Conservation (phyloP, 1,284 basidiomycete species). For the Cystobasidium slooffiae region DNA sequence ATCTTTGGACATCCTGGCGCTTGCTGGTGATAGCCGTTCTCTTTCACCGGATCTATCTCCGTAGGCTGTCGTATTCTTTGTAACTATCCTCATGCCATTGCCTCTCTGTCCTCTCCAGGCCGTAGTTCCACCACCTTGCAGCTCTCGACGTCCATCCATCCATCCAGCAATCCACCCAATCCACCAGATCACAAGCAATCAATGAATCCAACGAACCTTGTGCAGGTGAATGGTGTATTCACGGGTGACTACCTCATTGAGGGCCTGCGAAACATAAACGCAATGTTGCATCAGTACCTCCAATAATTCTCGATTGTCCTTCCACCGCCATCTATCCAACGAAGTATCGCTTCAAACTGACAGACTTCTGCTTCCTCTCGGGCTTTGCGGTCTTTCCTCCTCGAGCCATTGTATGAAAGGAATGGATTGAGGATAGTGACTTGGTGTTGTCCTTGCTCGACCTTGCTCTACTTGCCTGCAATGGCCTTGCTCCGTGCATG, state of each 20-base stretch:
- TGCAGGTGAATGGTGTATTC: conserved; percentile 96
- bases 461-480: neutral
- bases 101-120: neutral
- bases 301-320: neutral
- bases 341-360: conserved; percentile 6
- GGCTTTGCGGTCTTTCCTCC: conserved; percentile 49
- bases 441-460: conserved; percentile 4
- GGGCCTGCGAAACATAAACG: conserved; percentile 61
- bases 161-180: neutral
- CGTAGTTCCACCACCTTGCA: conserved; percentile 4
- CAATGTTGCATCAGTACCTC: conserved; percentile 1
- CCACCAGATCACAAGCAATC: conserved; percentile 1
- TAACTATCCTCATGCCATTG: neutral
- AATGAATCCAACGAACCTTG: conserved; percentile 61
- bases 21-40: neutral
- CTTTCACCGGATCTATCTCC: neutral
- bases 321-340: neutral
- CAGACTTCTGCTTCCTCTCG: conserved; percentile 53
- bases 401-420: conserved; percentile 50
- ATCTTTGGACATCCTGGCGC: neutral
- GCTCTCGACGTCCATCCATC: neutral
- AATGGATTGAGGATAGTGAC: neutral
- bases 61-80: neutral
- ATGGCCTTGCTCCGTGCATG: too few species aligned
- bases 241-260: conserved; percentile 93